Conservation (phyloP, 139 green algal genomes). For the Zygnema cylindricum region DNA sequence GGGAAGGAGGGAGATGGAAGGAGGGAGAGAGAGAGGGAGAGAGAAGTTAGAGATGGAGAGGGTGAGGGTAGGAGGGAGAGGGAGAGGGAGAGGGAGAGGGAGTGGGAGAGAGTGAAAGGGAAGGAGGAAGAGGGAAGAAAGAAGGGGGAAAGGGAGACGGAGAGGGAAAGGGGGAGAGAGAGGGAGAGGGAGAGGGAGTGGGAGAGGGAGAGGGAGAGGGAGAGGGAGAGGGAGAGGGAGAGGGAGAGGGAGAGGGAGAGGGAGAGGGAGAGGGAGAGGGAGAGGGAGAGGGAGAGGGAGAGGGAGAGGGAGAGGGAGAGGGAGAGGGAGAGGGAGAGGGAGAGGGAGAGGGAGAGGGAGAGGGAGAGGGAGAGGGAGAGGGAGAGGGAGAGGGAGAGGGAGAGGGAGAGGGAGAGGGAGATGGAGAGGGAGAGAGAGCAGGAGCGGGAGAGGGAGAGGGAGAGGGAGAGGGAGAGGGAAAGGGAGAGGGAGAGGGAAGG, state of each 20-base stretch:
- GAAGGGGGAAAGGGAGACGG: neutral
- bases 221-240: slow-evolving; percentile 16
- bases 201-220: neutral
- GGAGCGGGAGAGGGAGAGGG: too few species aligned
- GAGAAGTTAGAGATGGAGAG: too few species aligned
- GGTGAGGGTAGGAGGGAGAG: neutral
- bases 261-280: neutral
- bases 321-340: neutral
- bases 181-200: neutral
- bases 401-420: too few species aligned
- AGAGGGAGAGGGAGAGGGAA: too few species aligned
- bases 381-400: neutral
- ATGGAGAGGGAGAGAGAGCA: too few species aligned
- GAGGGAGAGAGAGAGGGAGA: too few species aligned
- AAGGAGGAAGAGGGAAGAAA: too few species aligned
- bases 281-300: neutral
- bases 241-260: neutral
- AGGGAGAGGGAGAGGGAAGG: too few species aligned
- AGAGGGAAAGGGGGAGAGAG: neutral
- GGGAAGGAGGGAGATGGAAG: neutral
- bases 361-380: neutral
- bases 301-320: neutral
- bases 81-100: neutral
- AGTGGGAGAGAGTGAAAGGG: too few species aligned
- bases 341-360: neutral